Evolutionary conservation across 31 red algal genomes (phyloP), one percentile per base, ranked within the genome.

Genomic region (Odonthalia washingtoniensis): DNA sequence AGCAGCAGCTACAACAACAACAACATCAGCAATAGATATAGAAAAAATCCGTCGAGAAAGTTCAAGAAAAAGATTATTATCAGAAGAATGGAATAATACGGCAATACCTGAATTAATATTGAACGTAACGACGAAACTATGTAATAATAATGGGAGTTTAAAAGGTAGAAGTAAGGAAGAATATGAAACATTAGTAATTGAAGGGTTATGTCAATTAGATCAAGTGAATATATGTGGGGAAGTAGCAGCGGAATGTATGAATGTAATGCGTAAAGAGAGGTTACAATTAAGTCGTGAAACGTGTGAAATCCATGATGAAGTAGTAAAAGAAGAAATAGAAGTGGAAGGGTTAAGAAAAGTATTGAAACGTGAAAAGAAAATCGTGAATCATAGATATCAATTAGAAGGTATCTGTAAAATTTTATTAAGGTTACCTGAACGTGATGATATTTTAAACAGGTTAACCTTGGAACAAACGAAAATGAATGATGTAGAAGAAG

Each of bases 131-230:
- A 21, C 49, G 21, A 57, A n/a, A n/a, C n/a, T n/a, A n/a, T n/a
- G n/a, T 57, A 57, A 21, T 21, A 57, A 57, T 57, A 21, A 14
- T 57, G 49, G 12, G 12, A 21, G 21, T 57, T 57, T n/a, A n/a
- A n/a, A n/a, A n/a, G 49, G 21, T 21, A 21, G 12, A 57, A 57
- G 21, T 57, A 21, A 57, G 21, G 49, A 57, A 57, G 12, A 21
- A 14, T 57, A 57, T 57, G 12, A 21, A 57, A 57, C 9, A 14
- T 21, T 14, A 14, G 9, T 57, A 21, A 57, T 57, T 9, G 21
- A 57, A 14, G 49, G 52, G 43, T 70, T 91, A 0, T 45, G 40
- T 21, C 44, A 77, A 33, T 82, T 46, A 69, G 88, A 91, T 61
- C 45, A 49, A n/a, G 53, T 91, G 12, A 37, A 40, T 26, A 65